Percentiles rank a stretch among this genome's conserved stretches.
Conservation (phyloP, 2,329 filamentous ascomycete genomes). For the Fusarium camptoceras region DNA sequence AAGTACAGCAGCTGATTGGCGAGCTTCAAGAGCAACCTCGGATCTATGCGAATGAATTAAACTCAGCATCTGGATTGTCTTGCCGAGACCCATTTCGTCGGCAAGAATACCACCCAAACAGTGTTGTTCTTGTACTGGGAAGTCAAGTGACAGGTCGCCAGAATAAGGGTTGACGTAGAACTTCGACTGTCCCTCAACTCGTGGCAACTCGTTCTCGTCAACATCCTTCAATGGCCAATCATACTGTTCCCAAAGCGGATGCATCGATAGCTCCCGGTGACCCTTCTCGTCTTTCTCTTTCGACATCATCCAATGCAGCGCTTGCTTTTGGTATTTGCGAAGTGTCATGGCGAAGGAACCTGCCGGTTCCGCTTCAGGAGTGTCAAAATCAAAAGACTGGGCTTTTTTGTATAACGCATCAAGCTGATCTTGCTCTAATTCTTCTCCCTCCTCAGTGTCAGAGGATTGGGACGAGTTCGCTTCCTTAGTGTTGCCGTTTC, state of each 20-base stretch:
- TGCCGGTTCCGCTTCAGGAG: conserved; percentile 85
- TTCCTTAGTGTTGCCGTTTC: conserved; percentile 45
- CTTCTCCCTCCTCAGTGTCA: conserved; percentile 84
- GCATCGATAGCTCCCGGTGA: conserved; percentile 84
- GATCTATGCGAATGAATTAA: conserved; percentile 86
- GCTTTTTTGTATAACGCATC: conserved; percentile 95
- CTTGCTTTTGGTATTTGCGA: conserved; percentile 94
- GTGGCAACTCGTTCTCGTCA: conserved; percentile 80
- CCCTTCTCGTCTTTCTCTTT: conserved; percentile 87
- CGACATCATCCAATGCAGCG: conserved; percentile 93
- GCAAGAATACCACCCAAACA: conserved; percentile 93
- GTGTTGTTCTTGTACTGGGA: conserved; percentile 93
- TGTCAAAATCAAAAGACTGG: conserved; percentile 95
- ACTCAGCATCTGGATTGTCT: conserved; percentile 98
- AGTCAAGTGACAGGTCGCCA: conserved; percentile 90
- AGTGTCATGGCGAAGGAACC: conserved; percentile 85
- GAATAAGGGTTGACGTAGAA: conserved; percentile 99
- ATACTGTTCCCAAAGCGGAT: conserved; percentile 98
- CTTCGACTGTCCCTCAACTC: conserved; percentile 71
- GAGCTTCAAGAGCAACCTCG: conserved; percentile 58
- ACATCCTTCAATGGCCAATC: conserved; percentile 88
- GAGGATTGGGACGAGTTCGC: conserved; percentile 67
- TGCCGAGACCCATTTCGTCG: conserved; percentile 97
- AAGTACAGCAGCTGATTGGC: conserved; percentile 46
- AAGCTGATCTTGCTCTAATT: conserved; percentile 94